Conservation (phyloP, 169 alveolate species). For the Eimeria nieschulzi region DNA sequence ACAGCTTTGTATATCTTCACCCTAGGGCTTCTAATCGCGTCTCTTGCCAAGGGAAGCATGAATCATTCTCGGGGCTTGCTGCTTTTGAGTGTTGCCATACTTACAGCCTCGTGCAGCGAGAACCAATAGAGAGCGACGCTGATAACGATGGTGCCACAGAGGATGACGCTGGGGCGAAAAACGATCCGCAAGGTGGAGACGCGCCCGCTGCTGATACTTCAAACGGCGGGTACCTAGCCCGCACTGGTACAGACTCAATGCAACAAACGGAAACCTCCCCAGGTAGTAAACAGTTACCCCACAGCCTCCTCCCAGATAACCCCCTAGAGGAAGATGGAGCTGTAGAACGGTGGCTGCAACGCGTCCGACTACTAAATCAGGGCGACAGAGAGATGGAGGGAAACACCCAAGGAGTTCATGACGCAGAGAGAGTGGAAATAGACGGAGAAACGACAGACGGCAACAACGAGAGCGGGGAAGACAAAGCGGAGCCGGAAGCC, state of each 20-base stretch:
- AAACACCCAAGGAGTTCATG: not conserved
- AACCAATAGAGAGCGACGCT: constrained; percentile 37
- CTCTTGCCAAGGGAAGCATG: too few species aligned
- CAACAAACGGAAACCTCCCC: constrained; percentile 1
- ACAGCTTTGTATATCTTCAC: too few species aligned
- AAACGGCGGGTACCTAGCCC: constrained; percentile 10
- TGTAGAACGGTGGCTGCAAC: constrained; percentile 69
- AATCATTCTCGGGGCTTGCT: not conserved
- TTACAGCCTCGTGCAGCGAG: constrained; percentile 68
- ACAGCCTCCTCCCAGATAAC: constrained; percentile 12
- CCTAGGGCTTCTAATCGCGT: too few species aligned
- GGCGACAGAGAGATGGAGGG: not conserved
- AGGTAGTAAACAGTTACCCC: not conserved
- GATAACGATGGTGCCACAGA: not conserved
- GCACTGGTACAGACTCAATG: not conserved
- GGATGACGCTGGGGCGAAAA: not conserved
- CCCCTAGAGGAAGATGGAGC: constrained; percentile 43
- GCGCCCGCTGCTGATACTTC: constrained; percentile 24
- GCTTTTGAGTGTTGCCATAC: not conserved
- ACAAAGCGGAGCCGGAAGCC: not conserved
- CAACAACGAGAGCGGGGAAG: not conserved
- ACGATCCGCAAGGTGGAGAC: constrained; percentile 22
- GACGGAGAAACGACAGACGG: not conserved
- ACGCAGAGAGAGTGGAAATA: not conserved
- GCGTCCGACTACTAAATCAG: constrained; percentile 45